A percentile compares a stretch with the other conserved stretches of the same genome.
These are phyloP conservation scores for Mercurialis annua DNA, from an alignment of 345 rosid species.

Conservation along the genomic window DNA sequence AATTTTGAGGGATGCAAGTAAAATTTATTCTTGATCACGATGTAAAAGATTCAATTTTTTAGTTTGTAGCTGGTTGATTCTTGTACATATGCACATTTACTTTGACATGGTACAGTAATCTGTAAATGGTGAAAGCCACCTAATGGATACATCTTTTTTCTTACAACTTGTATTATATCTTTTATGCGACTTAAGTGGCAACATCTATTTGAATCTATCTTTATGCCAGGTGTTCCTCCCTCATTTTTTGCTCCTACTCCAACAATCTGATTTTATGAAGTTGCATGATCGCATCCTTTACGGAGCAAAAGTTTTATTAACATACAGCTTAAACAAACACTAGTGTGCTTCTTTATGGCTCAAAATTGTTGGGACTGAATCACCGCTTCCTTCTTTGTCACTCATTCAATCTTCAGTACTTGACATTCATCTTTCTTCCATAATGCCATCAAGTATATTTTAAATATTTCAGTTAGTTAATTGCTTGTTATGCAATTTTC, in stretches of 20 bases:
- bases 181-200: background rate
- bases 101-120: background rate
- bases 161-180: background rate
- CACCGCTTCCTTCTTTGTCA: background rate
- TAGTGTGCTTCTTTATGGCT: background rate
- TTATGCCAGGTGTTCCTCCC: background rate
- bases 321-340: background rate
- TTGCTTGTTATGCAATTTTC: background rate
- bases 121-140: background rate
- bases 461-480: background rate
- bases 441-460: background rate
- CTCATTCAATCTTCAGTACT: background rate
- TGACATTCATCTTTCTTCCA: background rate
- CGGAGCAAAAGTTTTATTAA: background rate
- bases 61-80: background rate
- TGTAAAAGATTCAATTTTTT: background rate
- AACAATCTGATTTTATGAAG: background rate
- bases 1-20: background rate
- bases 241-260: background rate
- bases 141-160: background rate
- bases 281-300: background rate
- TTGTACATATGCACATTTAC: background rate
- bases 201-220: background rate
- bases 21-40: background rate
- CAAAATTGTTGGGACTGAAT: background rate